phyloP scores from a whole-genome alignment of 208 protist genomes.

The Trypanosoma lewisi region DNA sequence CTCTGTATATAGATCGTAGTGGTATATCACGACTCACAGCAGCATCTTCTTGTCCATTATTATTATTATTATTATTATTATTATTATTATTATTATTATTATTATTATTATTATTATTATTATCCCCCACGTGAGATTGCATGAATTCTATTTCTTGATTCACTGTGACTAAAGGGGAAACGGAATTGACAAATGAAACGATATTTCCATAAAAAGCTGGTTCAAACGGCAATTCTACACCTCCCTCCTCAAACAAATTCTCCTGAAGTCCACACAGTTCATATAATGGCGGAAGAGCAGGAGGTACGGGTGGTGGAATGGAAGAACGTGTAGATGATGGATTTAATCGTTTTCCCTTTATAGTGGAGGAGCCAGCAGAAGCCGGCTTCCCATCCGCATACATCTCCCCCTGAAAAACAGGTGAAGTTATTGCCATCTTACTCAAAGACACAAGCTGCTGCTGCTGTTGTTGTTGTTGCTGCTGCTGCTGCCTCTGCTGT shows the following conservation, averaged over 20 bases:
- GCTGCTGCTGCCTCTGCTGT: no score
- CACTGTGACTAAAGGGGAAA: constrained; percentile 60
- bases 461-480: no score
- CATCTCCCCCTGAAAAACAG: background rate
- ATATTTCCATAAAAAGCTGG: constrained; percentile 62
- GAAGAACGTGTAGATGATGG: no score
- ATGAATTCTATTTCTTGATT: constrained; percentile 41
- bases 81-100: no score
- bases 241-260: constrained; percentile 62
- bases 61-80: no score
- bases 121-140: no score
- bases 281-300: constrained; percentile 37
- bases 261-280: constrained; percentile 61
- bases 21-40: background rate
- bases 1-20: constrained; percentile 8
- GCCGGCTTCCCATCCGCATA: background rate
- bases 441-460: background rate
- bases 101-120: no score
- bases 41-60: no score
- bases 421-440: background rate
- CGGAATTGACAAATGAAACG: constrained; percentile 60
- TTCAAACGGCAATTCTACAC: constrained; percentile 50
- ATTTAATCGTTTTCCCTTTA: background rate
- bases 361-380: background rate
- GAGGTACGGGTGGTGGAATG: no score